Evolutionary conservation across 1,284 basidiomycete species (phyloP).

Genomic region (Pascua guehoae): DNA sequence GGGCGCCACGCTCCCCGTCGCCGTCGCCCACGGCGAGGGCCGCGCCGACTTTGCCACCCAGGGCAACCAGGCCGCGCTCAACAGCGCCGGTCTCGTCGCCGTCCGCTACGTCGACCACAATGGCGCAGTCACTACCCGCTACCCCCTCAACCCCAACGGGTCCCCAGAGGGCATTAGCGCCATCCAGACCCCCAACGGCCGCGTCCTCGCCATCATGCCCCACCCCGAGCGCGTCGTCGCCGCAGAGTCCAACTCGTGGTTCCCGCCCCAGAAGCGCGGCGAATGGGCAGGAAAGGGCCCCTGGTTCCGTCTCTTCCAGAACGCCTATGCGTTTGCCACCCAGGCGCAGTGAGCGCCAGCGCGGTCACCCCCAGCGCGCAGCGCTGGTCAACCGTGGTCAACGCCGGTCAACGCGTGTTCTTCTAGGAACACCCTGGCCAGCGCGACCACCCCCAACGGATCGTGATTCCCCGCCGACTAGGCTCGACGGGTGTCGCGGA

Average conservation of each 20-base stretch:
- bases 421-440: background rate
- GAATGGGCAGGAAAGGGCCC: slow-evolving; percentile 74
- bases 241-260: slow-evolving; percentile 82
- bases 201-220: slow-evolving; percentile 93
- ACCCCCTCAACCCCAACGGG: slow-evolving; percentile 96
- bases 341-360: slow-evolving; percentile 4
- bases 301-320: slow-evolving; percentile 95
- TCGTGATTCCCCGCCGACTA: background rate
- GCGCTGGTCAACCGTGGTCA: too few species aligned
- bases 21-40: slow-evolving; percentile 95
- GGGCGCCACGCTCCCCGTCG: slow-evolving; percentile 81
- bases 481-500: too few species aligned
- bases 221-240: slow-evolving; percentile 80
- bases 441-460: background rate
- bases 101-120: slow-evolving; percentile 72
- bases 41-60: slow-evolving; percentile 65
- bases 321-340: slow-evolving; percentile 57
- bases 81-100: slow-evolving; percentile 59
- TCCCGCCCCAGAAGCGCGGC: slow-evolving; percentile 58
- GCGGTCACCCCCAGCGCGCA: background rate
- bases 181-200: slow-evolving; percentile 76
- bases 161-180: slow-evolving; percentile 82
- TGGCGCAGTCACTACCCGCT: slow-evolving; percentile 65
- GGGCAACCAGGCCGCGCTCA: slow-evolving; percentile 51
- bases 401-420: background rate